A percentile compares a stretch with the other conserved stretches of the same genome.
These are phyloP conservation scores for Trichoderma polysporum DNA, from an alignment of 2,329 filamentous ascomycete genomes.

Conservation along the genomic window DNA sequence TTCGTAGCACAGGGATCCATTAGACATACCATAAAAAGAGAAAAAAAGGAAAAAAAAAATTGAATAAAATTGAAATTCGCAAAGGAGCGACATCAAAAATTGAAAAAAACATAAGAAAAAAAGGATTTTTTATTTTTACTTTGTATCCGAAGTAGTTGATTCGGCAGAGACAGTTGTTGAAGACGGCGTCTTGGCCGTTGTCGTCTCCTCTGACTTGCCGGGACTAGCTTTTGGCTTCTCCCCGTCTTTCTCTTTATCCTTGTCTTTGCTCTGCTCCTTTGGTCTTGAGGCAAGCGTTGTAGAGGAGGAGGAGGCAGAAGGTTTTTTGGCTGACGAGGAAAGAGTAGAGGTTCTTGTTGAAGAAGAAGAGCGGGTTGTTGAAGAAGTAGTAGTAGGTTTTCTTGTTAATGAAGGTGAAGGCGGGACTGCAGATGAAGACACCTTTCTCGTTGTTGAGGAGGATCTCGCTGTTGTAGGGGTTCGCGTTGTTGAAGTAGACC, in stretches of 20 bases:
- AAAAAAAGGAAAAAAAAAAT: neutral
- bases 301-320: neutral
- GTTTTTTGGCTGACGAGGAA: neutral
- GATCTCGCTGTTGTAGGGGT: neutral
- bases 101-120: neutral
- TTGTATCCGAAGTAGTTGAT: neutral
- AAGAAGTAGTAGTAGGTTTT: conserved; percentile 4
- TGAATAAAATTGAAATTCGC: neutral
- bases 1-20: conserved; percentile 2
- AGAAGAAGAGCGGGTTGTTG: neutral
- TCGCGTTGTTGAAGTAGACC: neutral
- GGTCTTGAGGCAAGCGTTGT: conserved; percentile 1
- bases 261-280: conserved; percentile 23
- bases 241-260: conserved; percentile 21
- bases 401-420: neutral
- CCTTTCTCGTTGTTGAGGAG: conserved; percentile 5
- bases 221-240: conserved; percentile 1
- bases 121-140: neutral
- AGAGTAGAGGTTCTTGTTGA: neutral
- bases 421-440: neutral
- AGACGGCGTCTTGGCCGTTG: neutral
- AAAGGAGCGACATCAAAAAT: neutral
- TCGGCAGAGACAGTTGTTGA: neutral
- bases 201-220: conserved; percentile 11
- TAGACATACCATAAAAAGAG: conserved; percentile 1